Evolutionary conservation across 2,329 filamentous ascomycete species (phyloP).

Genomic region (Leptodontidium sp.): DNA sequence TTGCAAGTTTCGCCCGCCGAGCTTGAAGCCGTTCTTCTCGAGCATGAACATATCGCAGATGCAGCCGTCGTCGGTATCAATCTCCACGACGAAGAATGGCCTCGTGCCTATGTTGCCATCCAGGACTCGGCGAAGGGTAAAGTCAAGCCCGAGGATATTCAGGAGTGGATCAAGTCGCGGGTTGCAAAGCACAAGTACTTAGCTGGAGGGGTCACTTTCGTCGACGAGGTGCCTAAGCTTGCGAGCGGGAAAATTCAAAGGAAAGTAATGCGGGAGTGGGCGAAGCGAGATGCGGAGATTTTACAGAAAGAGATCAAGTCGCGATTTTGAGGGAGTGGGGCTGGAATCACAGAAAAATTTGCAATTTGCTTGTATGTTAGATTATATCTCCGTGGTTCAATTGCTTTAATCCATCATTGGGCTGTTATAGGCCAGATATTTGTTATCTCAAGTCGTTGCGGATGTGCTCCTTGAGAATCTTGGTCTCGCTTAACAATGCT

Average conservation of each 20-base stretch:
- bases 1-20: slow-evolving; percentile 68
- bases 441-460: no score
- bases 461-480: no score
- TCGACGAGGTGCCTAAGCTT: slow-evolving; percentile 57
- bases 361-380: background rate
- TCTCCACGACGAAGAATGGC: slow-evolving; percentile 49
- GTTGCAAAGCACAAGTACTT: slow-evolving; percentile 58
- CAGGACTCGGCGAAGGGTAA: slow-evolving; percentile 47
- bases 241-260: slow-evolving; percentile 57
- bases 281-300: slow-evolving; percentile 56
- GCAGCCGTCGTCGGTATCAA: slow-evolving; percentile 62
- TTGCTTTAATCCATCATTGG: no score
- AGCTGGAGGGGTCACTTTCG: slow-evolving; percentile 57
- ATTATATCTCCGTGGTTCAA: no score
- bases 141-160: slow-evolving; percentile 55
- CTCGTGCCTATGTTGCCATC: slow-evolving; percentile 56
- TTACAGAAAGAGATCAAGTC: slow-evolving; percentile 38
- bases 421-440: no score
- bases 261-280: slow-evolving; percentile 38
- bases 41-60: slow-evolving; percentile 60
- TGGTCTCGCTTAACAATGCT: no score
- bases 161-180: slow-evolving; percentile 50
- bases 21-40: slow-evolving; percentile 59
- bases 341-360: background rate
- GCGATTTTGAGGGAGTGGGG: slow-evolving; percentile 28